phyloP scores from a whole-genome alignment of 202 grass and related monocot species.

The Miscanthus sacchariflorus region DNA sequence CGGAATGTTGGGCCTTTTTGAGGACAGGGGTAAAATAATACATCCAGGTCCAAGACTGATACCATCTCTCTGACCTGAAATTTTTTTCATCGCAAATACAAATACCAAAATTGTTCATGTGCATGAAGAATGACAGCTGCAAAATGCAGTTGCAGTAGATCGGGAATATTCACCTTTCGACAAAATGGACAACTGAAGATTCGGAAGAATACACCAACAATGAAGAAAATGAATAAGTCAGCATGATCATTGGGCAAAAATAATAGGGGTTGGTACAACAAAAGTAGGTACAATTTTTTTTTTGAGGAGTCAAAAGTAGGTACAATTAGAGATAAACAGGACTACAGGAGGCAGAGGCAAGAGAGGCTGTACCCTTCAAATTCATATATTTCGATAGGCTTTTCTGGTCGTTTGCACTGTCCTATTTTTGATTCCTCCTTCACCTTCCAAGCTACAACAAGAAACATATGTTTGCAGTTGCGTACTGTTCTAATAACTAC shows the following conservation, averaged over 20 bases:
- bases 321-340: background rate
- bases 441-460: constrained; percentile 69
- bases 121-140: constrained; percentile 26
- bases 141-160: background rate
- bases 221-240: constrained; percentile 23
- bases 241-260: background rate
- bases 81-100: constrained; percentile 37
- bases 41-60: constrained; percentile 84
- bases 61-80: constrained; percentile 93
- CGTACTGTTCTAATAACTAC: background rate
- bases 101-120: constrained; percentile 1
- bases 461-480: constrained; percentile 1
- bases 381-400: constrained; percentile 94
- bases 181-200: constrained; percentile 94
- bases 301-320: no score
- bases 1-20: constrained; percentile 89
- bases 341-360: background rate
- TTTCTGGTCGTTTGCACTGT: constrained; percentile 74
- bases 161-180: constrained; percentile 69
- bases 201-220: constrained; percentile 39
- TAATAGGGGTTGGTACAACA: background rate
- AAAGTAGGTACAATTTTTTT: background rate
- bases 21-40: constrained; percentile 92
- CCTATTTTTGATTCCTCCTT: constrained; percentile 84
- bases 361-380: constrained; percentile 71